These are phyloP conservation scores for Mortierella antarctica DNA, from an alignment of 192 early-diverging fungal genomes.

Conservation along the genomic window DNA sequence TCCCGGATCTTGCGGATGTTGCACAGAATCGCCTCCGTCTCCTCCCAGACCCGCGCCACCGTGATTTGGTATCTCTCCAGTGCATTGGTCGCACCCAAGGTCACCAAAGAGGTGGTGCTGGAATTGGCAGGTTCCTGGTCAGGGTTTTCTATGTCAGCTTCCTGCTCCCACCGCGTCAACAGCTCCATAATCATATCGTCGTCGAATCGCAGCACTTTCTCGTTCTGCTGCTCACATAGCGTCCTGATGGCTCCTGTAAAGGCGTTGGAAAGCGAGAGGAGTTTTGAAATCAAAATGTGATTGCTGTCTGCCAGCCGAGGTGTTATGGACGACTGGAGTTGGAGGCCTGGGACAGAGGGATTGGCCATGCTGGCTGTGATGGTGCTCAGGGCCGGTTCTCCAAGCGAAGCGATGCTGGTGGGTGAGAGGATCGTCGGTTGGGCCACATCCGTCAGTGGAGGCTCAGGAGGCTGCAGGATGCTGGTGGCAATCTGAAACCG, in stretches of 20 bases:
- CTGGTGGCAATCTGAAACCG: conserved; percentile 49
- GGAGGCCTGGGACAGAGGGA: not conserved
- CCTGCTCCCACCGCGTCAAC: conserved; percentile 44
- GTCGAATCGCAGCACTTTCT: conserved; percentile 47
- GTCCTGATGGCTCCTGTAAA: conserved; percentile 28
- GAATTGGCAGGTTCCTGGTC: conserved; percentile 5
- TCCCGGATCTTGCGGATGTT: conserved; percentile 36
- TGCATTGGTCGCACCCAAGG: conserved; percentile 40
- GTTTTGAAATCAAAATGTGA: conserved; percentile 25
- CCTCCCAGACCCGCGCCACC: conserved; percentile 37
- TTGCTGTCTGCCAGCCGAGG: conserved; percentile 20
- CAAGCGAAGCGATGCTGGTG: conserved; percentile 11
- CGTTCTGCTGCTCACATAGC: conserved; percentile 49
- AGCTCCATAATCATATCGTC: conserved; percentile 42
- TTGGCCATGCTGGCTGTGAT: conserved; percentile 10
- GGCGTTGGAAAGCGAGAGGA: conserved; percentile 21
- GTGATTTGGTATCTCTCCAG: conserved; percentile 43
- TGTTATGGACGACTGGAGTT: not conserved
- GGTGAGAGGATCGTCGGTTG: conserved; percentile 28
- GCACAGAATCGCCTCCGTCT: conserved; percentile 35
- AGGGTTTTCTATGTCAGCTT: conserved; percentile 16
- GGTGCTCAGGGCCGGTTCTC: conserved; percentile 31
- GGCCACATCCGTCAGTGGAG: conserved; percentile 21
- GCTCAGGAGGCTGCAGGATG: conserved; percentile 41
- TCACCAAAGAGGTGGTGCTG: conserved; percentile 36